Percentiles rank a stretch among this genome's conserved stretches.
Conservation (phyloP, 257 asterid species). For the Perilla frutescens region DNA sequence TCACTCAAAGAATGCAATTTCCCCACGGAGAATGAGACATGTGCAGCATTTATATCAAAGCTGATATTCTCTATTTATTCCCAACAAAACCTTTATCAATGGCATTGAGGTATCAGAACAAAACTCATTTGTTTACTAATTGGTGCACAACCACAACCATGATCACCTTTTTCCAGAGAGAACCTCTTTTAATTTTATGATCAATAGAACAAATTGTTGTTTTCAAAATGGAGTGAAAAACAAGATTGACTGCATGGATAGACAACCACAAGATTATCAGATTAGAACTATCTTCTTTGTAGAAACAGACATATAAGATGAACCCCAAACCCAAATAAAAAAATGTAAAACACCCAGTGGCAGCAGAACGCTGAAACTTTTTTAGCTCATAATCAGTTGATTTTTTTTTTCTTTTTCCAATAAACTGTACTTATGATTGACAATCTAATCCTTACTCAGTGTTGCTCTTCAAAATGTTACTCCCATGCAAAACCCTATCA, state of each 20-base stretch:
- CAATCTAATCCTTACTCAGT: neutral
- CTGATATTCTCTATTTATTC: slow-evolving; percentile 10
- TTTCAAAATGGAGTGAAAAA: neutral
- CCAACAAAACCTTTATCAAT: neutral
- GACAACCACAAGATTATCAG: neutral
- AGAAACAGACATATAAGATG: neutral
- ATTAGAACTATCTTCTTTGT: neutral
- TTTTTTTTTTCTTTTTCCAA: neutral
- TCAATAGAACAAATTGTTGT: neutral
- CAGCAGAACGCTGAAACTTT: neutral
- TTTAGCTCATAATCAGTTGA: neutral
- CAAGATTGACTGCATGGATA: neutral
- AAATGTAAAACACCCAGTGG: neutral
- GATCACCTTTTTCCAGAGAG: neutral
- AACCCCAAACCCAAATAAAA: neutral
- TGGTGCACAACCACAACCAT: neutral
- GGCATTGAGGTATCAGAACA: neutral
- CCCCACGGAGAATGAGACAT: slow-evolving; percentile 14
- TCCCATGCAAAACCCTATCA: neutral
- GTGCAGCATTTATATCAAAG: slow-evolving; percentile 16
- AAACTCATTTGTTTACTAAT: neutral
- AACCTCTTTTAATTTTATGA: neutral
- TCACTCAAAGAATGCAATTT: slow-evolving; percentile 20
- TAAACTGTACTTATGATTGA: neutral
- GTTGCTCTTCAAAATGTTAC: neutral